Conservation (phyloP, 352 stramenopile species). For the Globisporangium solare region DNA sequence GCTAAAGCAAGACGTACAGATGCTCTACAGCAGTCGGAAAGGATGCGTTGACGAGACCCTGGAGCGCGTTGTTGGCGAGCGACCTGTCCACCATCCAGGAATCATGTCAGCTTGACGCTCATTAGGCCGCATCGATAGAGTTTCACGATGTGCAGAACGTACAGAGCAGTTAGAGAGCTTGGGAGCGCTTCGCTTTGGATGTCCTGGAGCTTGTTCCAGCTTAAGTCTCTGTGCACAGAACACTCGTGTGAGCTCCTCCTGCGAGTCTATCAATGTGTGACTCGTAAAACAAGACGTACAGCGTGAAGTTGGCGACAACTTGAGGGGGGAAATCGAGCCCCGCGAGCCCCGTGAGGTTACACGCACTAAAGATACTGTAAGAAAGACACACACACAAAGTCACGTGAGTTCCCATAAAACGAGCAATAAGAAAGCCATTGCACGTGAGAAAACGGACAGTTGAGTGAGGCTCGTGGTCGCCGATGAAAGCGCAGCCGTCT, state of each 20-base stretch:
- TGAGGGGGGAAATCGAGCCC: slow-evolving; percentile 6
- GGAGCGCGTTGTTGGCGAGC: slow-evolving; percentile 7
- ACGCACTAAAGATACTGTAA: slow-evolving; percentile 5
- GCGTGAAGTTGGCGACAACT: not conserved
- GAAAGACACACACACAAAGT: not conserved
- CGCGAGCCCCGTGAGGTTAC: slow-evolving; percentile 3
- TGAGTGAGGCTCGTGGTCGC: slow-evolving; percentile 1
- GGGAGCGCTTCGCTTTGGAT: no score
- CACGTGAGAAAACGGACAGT: not conserved
- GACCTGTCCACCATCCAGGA: not conserved
- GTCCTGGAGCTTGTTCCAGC: no score
- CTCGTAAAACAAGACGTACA: slow-evolving; percentile 1
- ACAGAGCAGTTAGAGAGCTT: not conserved
- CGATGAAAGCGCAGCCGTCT: slow-evolving; percentile 4
- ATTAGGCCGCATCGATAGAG: no score
- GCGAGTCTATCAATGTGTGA: no score
- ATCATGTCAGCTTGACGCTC: no score
- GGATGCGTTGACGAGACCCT: slow-evolving; percentile 6
- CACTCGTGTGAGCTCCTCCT: no score
- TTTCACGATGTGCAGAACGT: not conserved
- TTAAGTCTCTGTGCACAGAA: not conserved
- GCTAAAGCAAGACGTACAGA: slow-evolving; percentile 1
- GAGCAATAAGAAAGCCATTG: not conserved
- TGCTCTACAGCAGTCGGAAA: slow-evolving; percentile 4
- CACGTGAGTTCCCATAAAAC: no score